Percentiles rank a stretch among this genome's conserved stretches.
phyloP scores from a whole-genome alignment of 371 early-diverging fungal species.

The Mucor racemosus region DNA sequence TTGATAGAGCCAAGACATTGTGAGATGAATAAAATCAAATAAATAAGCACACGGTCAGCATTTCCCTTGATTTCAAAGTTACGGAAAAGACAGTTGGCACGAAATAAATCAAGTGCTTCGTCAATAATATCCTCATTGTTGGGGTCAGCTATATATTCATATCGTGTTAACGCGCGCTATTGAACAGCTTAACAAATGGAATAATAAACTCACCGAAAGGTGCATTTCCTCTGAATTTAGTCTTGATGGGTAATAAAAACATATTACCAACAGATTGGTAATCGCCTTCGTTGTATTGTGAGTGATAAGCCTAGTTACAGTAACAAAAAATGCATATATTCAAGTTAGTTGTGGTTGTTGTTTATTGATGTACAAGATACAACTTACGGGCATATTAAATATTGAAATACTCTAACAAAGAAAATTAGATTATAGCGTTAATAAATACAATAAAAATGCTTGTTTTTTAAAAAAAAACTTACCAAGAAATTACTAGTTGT shows the following conservation, averaged over 20 bases:
- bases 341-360: background rate
- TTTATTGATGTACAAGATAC: background rate
- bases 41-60: conserved; percentile 93
- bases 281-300: conserved; percentile 79
- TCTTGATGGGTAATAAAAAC: conserved; percentile 87
- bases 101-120: conserved; percentile 91
- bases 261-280: conserved; percentile 84
- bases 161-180: conserved; percentile 4
- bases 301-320: conserved; percentile 84
- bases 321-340: background rate
- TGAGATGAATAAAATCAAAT: conserved; percentile 90
- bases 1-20: conserved; percentile 80
- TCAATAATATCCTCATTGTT: conserved; percentile 87
- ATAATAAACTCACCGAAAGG: conserved; percentile 49
- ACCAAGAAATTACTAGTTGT: conserved; percentile 1
- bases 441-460: background rate
- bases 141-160: conserved; percentile 51
- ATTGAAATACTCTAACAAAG: background rate
- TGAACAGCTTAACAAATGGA: too few relatives aligned
- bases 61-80: conserved; percentile 97
- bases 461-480: background rate
- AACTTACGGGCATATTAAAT: conserved; percentile 19
- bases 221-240: conserved; percentile 87
- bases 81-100: conserved; percentile 95
- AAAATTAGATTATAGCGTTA: background rate